phyloP scores from a whole-genome alignment of 2,329 filamentous ascomycete species.

The Neoscytalidium dimidiatum region DNA sequence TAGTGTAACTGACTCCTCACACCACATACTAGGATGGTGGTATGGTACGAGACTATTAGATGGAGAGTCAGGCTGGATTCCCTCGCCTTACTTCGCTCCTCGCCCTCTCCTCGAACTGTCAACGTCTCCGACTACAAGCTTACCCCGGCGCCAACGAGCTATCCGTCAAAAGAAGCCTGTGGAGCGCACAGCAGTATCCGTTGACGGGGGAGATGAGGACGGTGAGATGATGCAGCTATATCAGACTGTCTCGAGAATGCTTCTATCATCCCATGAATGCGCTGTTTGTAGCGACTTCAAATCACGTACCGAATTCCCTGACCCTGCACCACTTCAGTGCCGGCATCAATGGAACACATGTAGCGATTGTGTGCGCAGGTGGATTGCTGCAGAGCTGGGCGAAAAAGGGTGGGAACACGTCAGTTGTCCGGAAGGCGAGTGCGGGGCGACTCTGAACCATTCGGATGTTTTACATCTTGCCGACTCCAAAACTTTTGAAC shows the following conservation, averaged over 20 bases:
- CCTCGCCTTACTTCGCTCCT: background rate
- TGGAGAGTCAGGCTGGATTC: background rate
- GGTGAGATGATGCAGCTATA: background rate
- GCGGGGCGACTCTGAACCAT: conserved; percentile 46
- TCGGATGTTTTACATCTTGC: conserved; percentile 51
- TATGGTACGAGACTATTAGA: background rate
- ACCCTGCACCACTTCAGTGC: conserved; percentile 26
- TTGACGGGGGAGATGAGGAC: background rate
- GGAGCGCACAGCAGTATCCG: background rate
- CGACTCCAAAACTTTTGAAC: conserved; percentile 45
- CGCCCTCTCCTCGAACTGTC: background rate
- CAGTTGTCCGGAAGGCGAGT: conserved; percentile 52
- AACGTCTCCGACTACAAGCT: too few relatives aligned
- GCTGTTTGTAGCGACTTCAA: background rate
- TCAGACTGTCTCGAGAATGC: background rate
- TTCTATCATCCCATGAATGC: background rate
- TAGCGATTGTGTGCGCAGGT: conserved; percentile 38
- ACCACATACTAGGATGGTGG: conserved; percentile 12
- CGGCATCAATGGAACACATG: conserved; percentile 38
- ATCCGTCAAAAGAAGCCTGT: background rate
- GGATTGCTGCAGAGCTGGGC: conserved; percentile 41
- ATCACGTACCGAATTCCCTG: background rate
- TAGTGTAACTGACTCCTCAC: too few relatives aligned
- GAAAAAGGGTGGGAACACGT: conserved; percentile 49
- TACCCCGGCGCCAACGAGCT: background rate